These are phyloP conservation scores for Coniochaeta ligniaria DNA, from an alignment of 2,329 filamentous ascomycete species.

Conservation along the genomic window DNA sequence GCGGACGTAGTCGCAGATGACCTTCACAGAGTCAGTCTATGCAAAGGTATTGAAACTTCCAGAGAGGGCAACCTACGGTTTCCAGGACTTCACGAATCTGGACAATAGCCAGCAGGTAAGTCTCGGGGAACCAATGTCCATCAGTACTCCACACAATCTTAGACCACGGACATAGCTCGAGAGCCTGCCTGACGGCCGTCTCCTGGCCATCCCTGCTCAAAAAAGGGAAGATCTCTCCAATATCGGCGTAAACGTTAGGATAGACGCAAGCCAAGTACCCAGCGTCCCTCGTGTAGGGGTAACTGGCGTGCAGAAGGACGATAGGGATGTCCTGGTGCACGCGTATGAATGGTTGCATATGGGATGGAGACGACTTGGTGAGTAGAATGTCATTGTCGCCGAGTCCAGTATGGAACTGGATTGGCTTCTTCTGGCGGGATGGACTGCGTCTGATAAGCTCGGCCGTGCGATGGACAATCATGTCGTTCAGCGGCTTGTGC, in stretches of 20 bases:
- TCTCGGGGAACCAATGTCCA: conserved; percentile 73
- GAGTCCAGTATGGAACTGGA: conserved; percentile 79
- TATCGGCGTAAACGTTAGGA: conserved; percentile 72
- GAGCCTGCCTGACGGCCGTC: conserved; percentile 58
- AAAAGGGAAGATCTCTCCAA: conserved; percentile 77
- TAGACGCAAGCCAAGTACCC: conserved; percentile 74
- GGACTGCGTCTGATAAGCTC: conserved; percentile 43
- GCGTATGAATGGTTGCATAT: conserved; percentile 67
- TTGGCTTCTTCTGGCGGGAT: conserved; percentile 52
- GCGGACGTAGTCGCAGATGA: conserved; percentile 61
- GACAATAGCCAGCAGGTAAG: conserved; percentile 63
- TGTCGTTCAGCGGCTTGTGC: conserved; percentile 59
- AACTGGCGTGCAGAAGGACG: conserved; percentile 72
- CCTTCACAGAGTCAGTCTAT: conserved; percentile 26
- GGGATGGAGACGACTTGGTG: conserved; percentile 63
- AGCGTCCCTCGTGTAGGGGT: conserved; percentile 72
- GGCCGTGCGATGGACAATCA: conserved; percentile 59
- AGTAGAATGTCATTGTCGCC: conserved; percentile 74
- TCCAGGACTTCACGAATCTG: conserved; percentile 68
- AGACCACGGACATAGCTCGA: conserved; percentile 67
- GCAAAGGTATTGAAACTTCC: background rate
- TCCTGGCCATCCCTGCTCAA: conserved; percentile 72
- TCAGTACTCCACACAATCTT: conserved; percentile 78
- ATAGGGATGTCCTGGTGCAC: conserved; percentile 63
- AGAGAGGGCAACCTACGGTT: conserved; percentile 36